These are phyloP conservation scores for Lippia alba DNA, from an alignment of 305 asterid genomes.

Conservation along the genomic window DNA sequence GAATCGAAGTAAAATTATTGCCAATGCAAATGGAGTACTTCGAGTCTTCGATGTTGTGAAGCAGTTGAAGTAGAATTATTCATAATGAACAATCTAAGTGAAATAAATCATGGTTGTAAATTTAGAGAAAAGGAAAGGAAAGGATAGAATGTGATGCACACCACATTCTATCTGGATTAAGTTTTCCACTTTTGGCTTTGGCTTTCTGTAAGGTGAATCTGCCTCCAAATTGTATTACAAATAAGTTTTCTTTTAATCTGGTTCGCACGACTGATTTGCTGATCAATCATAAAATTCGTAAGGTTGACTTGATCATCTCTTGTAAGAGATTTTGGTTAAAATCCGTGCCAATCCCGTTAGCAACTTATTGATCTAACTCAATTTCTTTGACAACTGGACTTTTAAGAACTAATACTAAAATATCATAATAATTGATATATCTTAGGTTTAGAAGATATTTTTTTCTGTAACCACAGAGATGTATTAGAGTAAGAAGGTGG, in stretches of 20 bases:
- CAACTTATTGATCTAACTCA: too few relatives aligned
- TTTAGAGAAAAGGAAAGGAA: neutral
- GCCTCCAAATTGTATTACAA: neutral
- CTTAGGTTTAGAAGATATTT: neutral
- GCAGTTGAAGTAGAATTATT: too few relatives aligned
- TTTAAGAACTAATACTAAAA: neutral
- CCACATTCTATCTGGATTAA: neutral
- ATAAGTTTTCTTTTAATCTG: neutral
- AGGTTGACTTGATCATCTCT: neutral
- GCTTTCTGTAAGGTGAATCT: too few relatives aligned
- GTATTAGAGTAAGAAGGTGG: neutral
- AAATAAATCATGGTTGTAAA: neutral
- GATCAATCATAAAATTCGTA: too few relatives aligned
- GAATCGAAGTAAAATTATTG: neutral
- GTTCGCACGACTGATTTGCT: too few relatives aligned
- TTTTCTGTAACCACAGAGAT: neutral
- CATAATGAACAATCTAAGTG: neutral
- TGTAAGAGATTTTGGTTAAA: neutral
- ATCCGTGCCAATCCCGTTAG: neutral
- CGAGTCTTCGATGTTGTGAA: neutral
- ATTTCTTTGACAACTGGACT: neutral
- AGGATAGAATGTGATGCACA: neutral
- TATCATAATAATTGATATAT: neutral
- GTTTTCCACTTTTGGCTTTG: neutral
- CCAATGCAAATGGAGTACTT: neutral